These are phyloP conservation scores for Thalassiosira profunda DNA, from an alignment of 108 stramenopile species.

Conservation along the genomic window DNA sequence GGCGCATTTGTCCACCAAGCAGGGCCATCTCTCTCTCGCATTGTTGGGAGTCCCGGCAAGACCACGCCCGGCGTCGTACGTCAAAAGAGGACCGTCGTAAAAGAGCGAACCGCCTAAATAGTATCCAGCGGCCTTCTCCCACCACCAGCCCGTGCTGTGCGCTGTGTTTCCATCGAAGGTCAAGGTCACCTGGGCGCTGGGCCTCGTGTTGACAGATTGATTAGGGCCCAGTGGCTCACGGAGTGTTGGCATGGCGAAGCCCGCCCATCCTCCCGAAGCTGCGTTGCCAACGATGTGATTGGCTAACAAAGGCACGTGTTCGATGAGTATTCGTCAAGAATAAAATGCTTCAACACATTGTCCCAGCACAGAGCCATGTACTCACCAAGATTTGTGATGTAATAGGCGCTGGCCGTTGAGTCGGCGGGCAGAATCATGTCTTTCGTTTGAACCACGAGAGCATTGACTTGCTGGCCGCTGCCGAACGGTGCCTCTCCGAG, in stretches of 20 bases:
- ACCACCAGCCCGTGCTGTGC: neutral
- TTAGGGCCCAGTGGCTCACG: neutral
- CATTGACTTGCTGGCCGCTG: neutral
- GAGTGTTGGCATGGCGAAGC: neutral
- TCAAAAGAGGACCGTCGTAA: neutral
- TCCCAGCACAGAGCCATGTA: too few species aligned
- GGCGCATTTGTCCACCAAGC: too few species aligned
- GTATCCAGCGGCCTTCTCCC: conserved; percentile 1
- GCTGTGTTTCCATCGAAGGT: neutral
- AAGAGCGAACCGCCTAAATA: conserved; percentile 4
- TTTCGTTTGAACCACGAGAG: conserved; percentile 3
- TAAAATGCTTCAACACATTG: too few species aligned
- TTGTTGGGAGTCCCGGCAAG: too few species aligned
- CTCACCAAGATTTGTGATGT: conserved; percentile 7
- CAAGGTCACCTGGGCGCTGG: neutral
- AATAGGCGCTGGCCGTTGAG: neutral
- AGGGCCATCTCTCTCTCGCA: too few species aligned
- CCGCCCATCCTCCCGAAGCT: conserved; percentile 11
- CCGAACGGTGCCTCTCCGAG: too few species aligned
- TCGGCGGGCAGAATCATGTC: conserved; percentile 1
- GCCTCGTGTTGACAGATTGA: neutral
- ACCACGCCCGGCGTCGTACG: too few species aligned
- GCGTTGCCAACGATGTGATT: conserved; percentile 11
- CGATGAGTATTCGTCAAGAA: too few species aligned
- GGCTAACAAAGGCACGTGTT: too few species aligned